Base-by-base conservation (phyloP, 2,329 filamentous ascomycete species). In the Chrysosporium queenslandicum region DNA sequence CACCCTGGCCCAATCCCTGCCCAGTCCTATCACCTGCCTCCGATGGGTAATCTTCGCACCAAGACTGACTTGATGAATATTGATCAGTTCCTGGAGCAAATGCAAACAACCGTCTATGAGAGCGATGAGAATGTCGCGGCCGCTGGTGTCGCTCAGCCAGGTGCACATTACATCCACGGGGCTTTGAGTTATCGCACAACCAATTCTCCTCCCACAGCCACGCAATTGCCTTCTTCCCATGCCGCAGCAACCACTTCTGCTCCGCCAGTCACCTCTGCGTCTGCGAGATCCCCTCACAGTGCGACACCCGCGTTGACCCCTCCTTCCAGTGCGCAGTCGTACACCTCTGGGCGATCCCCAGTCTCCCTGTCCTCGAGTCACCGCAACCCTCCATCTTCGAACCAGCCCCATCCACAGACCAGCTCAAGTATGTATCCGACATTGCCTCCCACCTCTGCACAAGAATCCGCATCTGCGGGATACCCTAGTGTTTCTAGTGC, bases 101-200 rank as follows among this genome's bases (percentile, higher is more conserved):
- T 97, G 77, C 90, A 96, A 71, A 83, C 85, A 58, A 96, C 91
- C 42, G 88, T 97, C 46, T 97, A 97, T 66, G 92, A 97, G 72
- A 94, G 85, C 67, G 83, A 89, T 52, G 87, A 83, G 61, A 84
- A 89, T 47, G 84, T 88, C 29, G 87, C 87, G 2, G 81, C 82
- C 11, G 84, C 85, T 40, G 86, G 87, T 53, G 80, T 94, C 54
- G 85, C 86, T 61, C 81, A 89, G 57, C 81, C 86, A 47, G 83
- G 82, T 55, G 73, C 79, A 14, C 84, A 88, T 64, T 83, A 85
- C 62, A 71, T 81, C 16, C 76, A 77, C 55, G 68, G 70, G 46
- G 70, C 69, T 43, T 66, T 75, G 53, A 69, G 67, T 57, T 79
- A 77, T 64, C 76, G 79, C 49, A 72, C 75, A 7, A 81, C 77